phyloP scores from a whole-genome alignment of 192 early-diverging fungal species.

The Backusella sp. region DNA sequence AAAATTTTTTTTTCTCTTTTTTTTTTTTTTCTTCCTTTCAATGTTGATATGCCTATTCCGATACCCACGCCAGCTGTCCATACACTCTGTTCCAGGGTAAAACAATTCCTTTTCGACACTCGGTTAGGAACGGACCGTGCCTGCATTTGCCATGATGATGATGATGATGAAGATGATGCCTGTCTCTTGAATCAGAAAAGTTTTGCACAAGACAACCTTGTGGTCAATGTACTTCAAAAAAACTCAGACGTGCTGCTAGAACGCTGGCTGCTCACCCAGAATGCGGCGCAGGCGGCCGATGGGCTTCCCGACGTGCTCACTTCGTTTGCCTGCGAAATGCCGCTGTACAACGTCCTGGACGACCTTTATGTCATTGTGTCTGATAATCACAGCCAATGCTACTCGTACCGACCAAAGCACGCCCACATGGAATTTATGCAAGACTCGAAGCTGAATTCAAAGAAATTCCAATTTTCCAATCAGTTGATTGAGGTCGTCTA shows the following conservation, averaged over 20 bases:
- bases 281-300: background rate
- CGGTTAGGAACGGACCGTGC: background rate
- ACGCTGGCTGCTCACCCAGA: background rate
- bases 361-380: background rate
- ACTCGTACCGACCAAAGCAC: background rate
- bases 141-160: background rate
- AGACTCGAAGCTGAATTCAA: background rate
- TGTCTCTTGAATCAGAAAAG: background rate
- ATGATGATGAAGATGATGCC: background rate
- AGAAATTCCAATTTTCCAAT: background rate
- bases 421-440: background rate
- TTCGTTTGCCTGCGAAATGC: slow-evolving; percentile 1
- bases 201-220: background rate
- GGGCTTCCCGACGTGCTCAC: background rate
- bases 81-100: background rate
- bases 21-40: background rate
- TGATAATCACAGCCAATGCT: background rate
- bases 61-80: background rate
- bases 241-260: background rate
- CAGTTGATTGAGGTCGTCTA: background rate
- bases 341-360: background rate
- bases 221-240: slow-evolving; percentile 5
- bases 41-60: background rate
- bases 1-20: background rate
- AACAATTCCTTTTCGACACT: background rate